phyloP scores from a whole-genome alignment of 495 filamentous ascomycete species.

The Tuber indicum region DNA sequence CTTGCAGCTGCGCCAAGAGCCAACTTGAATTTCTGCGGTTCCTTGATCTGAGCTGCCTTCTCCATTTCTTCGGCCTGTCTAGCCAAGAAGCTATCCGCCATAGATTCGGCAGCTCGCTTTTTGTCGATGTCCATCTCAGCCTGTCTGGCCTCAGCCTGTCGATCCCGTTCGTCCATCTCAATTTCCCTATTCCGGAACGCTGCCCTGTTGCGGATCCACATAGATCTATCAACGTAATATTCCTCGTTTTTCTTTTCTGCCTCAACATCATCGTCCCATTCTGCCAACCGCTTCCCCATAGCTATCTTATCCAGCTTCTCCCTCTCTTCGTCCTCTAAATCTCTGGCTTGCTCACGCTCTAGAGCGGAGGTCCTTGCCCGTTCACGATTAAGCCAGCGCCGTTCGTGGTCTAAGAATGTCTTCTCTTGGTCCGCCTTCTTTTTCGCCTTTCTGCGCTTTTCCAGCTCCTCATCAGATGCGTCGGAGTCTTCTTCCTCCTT shows the following conservation, averaged over 20 bases:
- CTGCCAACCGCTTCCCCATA: slow-evolving; percentile 63
- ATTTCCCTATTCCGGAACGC: slow-evolving; percentile 65
- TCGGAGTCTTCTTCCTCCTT: slow-evolving; percentile 81
- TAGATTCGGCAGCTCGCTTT: slow-evolving; percentile 65
- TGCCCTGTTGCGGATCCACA: slow-evolving; percentile 77
- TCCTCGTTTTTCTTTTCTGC: slow-evolving; percentile 62
- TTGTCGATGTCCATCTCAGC: slow-evolving; percentile 61
- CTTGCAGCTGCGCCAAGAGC: slow-evolving; percentile 82
- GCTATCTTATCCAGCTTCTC: slow-evolving; percentile 57
- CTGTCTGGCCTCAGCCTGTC: slow-evolving; percentile 69
- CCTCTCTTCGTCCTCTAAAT: slow-evolving; percentile 60
- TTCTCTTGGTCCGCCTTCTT: slow-evolving; percentile 70
- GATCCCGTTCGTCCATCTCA: slow-evolving; percentile 72
- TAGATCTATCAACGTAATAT: slow-evolving; percentile 77
- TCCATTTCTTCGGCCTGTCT: slow-evolving; percentile 81
- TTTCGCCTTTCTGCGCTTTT: slow-evolving; percentile 63
- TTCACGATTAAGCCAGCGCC: slow-evolving; percentile 85
- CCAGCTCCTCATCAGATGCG: slow-evolving; percentile 79
- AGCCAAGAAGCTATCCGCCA: slow-evolving; percentile 91
- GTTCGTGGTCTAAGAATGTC: slow-evolving; percentile 74
- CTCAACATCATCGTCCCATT: slow-evolving; percentile 88
- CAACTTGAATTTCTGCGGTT: slow-evolving; percentile 85
- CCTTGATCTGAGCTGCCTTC: slow-evolving; percentile 47
- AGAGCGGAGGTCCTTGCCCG: slow-evolving; percentile 73
- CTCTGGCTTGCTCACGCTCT: slow-evolving; percentile 71